These are phyloP conservation scores for Globisporangium paroecandrum DNA, from an alignment of 352 stramenopile species.

Conservation along the genomic window DNA sequence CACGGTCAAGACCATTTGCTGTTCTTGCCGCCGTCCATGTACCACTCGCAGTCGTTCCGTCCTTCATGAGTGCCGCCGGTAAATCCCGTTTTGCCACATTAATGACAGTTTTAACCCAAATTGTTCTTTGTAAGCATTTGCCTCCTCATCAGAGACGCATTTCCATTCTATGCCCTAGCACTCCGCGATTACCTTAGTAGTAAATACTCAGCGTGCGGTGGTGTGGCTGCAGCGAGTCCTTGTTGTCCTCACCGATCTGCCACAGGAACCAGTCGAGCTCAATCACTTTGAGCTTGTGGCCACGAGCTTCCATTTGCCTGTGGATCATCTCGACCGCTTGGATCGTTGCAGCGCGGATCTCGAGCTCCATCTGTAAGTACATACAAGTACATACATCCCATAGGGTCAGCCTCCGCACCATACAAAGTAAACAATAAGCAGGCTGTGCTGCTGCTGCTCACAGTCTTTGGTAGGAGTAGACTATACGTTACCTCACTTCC, in stretches of 20 bases:
- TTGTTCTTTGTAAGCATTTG: neutral
- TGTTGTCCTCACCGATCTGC: constrained; percentile 80
- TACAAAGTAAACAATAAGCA: neutral
- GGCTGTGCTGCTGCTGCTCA: neutral
- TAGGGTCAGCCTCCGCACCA: neutral
- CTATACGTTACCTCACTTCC: constrained; percentile 46
- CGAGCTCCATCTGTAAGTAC: constrained; percentile 59
- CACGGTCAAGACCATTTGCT: neutral
- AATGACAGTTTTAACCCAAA: neutral
- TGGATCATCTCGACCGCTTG: constrained; percentile 80
- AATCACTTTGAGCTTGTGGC: constrained; percentile 55
- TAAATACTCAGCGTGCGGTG: constrained; percentile 85
- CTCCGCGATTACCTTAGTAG: constrained; percentile 40
- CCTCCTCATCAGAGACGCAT: neutral
- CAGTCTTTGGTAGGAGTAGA: neutral
- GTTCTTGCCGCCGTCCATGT: constrained; percentile 1
- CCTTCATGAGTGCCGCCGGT: neutral
- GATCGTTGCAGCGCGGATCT: constrained; percentile 82
- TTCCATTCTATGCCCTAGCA: neutral
- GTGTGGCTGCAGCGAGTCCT: constrained; percentile 70
- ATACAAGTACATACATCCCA: neutral
- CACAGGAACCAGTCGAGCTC: constrained; percentile 89
- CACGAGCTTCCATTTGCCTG: constrained; percentile 25
- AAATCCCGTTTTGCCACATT: neutral
- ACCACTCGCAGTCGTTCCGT: neutral